Conservation (phyloP, 192 early-diverging fungal species). For the Entomortierella parvispora region DNA sequence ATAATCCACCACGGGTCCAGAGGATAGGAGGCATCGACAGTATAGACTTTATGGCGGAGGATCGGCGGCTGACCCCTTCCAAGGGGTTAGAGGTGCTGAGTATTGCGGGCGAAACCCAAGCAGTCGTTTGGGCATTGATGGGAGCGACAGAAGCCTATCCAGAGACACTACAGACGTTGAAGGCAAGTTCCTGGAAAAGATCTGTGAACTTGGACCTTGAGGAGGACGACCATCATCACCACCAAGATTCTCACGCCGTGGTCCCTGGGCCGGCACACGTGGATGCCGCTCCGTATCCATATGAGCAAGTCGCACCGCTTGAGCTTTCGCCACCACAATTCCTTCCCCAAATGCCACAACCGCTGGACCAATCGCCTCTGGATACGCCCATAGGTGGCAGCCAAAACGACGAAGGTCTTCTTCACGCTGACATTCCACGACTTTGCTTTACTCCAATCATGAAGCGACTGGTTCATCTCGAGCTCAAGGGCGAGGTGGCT, state of each 20-base stretch:
- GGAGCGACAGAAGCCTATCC: conserved; percentile 3
- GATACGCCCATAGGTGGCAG: background rate
- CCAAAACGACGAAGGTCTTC: background rate
- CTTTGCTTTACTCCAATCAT: conserved; percentile 6
- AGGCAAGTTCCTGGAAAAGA: conserved; percentile 14
- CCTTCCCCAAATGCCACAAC: too few relatives aligned
- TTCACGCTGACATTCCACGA: background rate
- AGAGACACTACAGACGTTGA: background rate
- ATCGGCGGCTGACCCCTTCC: too few relatives aligned
- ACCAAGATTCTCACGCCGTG: background rate
- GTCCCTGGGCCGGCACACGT: too few relatives aligned
- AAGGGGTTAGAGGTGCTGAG: conserved; percentile 4
- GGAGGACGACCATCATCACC: background rate
- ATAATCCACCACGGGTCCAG: too few relatives aligned
- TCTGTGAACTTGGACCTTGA: background rate
- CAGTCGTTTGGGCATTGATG: conserved; percentile 2
- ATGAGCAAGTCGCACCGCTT: too few relatives aligned
- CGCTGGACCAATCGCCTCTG: too few relatives aligned
- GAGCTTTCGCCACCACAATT: too few relatives aligned
- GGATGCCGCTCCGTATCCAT: too few relatives aligned
- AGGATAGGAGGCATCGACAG: too few relatives aligned
- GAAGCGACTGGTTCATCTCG: conserved; percentile 1
- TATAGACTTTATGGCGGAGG: too few relatives aligned
- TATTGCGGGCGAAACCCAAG: conserved; percentile 15
- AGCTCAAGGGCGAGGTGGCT: conserved; percentile 21